Conservation (phyloP, 2,329 filamentous ascomycete genomes). For the Fragosphaeria purpurea region DNA sequence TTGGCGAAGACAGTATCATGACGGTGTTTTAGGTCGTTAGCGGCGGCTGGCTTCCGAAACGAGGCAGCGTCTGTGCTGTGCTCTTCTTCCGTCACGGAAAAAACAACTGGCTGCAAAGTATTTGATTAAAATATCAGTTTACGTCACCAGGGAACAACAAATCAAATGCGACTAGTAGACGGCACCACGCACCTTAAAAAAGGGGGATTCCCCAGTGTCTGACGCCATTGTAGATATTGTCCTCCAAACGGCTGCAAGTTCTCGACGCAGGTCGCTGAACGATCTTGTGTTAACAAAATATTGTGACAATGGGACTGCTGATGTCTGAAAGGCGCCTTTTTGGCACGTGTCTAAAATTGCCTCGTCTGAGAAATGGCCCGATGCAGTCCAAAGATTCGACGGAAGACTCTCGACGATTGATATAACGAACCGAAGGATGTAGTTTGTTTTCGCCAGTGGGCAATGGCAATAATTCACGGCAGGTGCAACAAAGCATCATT, state of each 20-base stretch:
- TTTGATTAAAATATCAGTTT: no score
- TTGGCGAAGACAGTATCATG: background rate
- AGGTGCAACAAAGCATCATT: constrained; percentile 2
- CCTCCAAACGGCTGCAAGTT: no score
- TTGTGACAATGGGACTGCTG: no score
- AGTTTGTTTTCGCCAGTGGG: background rate
- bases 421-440: background rate
- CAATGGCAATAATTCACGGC: background rate
- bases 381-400: no score
- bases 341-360: no score
- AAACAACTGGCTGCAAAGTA: background rate
- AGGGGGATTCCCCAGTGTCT: constrained; percentile 36
- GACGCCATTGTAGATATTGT: constrained; percentile 30
- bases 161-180: no score
- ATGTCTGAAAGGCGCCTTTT: no score
- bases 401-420: no score
- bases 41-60: background rate
- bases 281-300: background rate
- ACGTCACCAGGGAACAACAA: no score
- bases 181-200: background rate
- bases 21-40: background rate
- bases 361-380: no score
- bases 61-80: no score
- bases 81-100: no score
- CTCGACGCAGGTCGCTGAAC: constrained; percentile 12